Evolutionary conservation across 495 filamentous ascomycete genomes (phyloP).

Genomic region (Daldinia bambusicola): DNA sequence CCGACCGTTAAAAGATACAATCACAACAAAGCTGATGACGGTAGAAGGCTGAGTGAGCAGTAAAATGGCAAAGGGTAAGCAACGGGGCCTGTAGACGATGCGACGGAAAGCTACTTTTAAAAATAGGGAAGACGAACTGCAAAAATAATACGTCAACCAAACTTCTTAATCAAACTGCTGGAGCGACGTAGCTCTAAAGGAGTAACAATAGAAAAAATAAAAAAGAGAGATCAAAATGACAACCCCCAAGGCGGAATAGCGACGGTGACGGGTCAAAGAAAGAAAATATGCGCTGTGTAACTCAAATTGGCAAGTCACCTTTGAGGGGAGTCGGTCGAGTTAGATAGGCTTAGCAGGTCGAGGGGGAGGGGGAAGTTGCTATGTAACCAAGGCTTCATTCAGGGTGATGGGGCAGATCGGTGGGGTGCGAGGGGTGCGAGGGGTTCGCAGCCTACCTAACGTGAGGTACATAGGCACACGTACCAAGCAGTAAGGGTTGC

Average conservation of each 20-base stretch:
- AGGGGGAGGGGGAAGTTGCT: slow-evolving; percentile 5
- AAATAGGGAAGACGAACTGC: background rate
- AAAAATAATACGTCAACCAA: slow-evolving; percentile 1
- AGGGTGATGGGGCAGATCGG: background rate
- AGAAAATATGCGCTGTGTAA: slow-evolving; percentile 37
- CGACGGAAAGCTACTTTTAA: background rate
- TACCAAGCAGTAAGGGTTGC: too few relatives aligned
- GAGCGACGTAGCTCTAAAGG: slow-evolving; percentile 27
- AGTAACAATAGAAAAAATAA: background rate
- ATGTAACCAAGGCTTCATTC: slow-evolving; percentile 1
- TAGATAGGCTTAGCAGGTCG: too few relatives aligned
- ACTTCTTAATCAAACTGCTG: slow-evolving; percentile 3
- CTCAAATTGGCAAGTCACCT: slow-evolving; percentile 13
- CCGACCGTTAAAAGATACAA: slow-evolving; percentile 6
- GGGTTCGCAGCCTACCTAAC: too few relatives aligned
- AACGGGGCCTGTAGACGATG: slow-evolving; percentile 19
- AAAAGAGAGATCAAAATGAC: slow-evolving; percentile 13
- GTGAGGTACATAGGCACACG: too few relatives aligned
- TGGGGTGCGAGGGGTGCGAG: background rate
- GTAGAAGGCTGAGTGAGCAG: slow-evolving; percentile 4
- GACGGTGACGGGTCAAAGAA: slow-evolving; percentile 17
- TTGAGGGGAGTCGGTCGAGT: slow-evolving; percentile 6
- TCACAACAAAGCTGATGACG: slow-evolving; percentile 35
- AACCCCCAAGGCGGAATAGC: slow-evolving; percentile 23
- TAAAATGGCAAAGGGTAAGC: background rate